These are phyloP conservation scores for Geosmithia morbida DNA, from an alignment of 2,329 filamentous ascomycete species.

Conservation along the genomic window DNA sequence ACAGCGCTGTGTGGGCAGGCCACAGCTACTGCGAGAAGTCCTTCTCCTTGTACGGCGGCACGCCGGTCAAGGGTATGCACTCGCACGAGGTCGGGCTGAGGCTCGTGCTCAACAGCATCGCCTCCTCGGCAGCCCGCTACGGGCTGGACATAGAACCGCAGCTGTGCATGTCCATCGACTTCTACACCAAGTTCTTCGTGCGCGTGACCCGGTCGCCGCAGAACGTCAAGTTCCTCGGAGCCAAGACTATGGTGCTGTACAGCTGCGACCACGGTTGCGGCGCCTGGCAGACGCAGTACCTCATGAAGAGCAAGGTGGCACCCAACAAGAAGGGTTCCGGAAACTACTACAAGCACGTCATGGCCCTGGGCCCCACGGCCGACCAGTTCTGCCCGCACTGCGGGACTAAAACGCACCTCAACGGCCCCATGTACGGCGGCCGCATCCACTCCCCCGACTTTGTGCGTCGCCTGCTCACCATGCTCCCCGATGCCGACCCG, in stretches of 20 bases:
- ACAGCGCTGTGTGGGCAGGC: conserved; percentile 89
- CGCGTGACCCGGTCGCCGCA: conserved; percentile 65
- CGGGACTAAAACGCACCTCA: conserved; percentile 71
- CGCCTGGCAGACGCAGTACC: conserved; percentile 72
- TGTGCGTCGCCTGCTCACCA: conserved; percentile 61
- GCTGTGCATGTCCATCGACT: conserved; percentile 88
- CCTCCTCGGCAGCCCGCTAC: conserved; percentile 68
- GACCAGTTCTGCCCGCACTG: conserved; percentile 67
- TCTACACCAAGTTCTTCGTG: conserved; percentile 84
- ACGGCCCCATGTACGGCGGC: conserved; percentile 90
- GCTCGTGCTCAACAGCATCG: conserved; percentile 70
- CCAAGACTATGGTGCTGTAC: conserved; percentile 87
- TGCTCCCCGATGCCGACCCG: conserved; percentile 51
- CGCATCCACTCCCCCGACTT: conserved; percentile 76
- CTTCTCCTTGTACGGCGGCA: conserved; percentile 83
- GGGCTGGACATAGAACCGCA: conserved; percentile 82
- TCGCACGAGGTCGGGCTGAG: conserved; percentile 85
- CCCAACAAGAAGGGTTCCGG: conserved; percentile 57
- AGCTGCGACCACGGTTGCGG: conserved; percentile 84
- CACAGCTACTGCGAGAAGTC: conserved; percentile 90
- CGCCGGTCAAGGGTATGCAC: conserved; percentile 70
- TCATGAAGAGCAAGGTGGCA: conserved; percentile 54
- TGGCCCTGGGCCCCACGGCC: conserved; percentile 55
- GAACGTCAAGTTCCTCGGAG: conserved; percentile 78
- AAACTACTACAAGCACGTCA: conserved; percentile 63